Evolutionary conservation across 331 rosid genomes (phyloP).

Genomic region (Quercus phellos): DNA sequence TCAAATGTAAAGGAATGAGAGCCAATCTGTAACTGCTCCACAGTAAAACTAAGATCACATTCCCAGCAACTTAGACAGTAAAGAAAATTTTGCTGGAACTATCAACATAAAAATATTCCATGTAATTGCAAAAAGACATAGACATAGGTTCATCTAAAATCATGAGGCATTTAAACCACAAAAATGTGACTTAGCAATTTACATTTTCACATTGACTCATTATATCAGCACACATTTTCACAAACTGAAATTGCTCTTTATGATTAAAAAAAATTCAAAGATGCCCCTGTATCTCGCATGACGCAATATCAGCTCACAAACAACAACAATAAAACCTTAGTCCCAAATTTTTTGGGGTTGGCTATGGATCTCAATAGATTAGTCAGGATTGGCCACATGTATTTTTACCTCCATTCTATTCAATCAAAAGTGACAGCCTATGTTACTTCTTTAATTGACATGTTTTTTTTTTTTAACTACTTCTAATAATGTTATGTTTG

Average conservation of each 20-base stretch:
- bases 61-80: constrained; percentile 9
- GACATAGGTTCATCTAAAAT: background rate
- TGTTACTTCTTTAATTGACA: no score
- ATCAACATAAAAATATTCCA: background rate
- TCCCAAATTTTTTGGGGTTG: no score
- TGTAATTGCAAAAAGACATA: background rate
- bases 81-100: constrained; percentile 7
- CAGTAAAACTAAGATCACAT: constrained; percentile 26
- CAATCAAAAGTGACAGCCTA: no score
- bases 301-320: background rate
- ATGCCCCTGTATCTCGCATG: background rate
- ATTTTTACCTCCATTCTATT: no score
- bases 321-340: no score
- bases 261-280: background rate
- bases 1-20: constrained; percentile 81
- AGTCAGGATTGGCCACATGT: no score
- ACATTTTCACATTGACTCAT: background rate
- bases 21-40: constrained; percentile 69
- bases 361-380: no score
- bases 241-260: background rate
- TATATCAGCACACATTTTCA: constrained; percentile 5
- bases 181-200: background rate
- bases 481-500: no score
- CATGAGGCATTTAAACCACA: background rate
- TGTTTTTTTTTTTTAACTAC: no score